Conservation (phyloP, 495 filamentous ascomycete genomes). For the Hypoxylon lienhwacheense region DNA sequence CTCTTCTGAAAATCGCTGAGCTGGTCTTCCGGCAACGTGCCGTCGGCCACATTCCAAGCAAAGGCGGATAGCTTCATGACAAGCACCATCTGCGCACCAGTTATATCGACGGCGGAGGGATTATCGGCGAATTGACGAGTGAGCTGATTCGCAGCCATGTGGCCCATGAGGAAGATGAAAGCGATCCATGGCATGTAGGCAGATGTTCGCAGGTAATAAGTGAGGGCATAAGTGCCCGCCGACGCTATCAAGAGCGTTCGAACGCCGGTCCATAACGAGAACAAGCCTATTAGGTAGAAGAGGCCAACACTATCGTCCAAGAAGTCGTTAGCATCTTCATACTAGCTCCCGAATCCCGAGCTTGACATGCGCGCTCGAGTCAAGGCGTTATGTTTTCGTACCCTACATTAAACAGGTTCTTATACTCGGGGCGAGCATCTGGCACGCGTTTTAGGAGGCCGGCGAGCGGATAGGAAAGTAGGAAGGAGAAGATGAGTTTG, state of each 20-base stretch:
- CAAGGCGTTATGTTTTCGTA: constrained; percentile 45
- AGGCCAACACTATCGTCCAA: constrained; percentile 43
- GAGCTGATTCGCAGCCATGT: constrained; percentile 90
- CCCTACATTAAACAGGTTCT: constrained; percentile 87
- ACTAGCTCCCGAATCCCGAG: too few relatives aligned
- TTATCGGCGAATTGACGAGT: constrained; percentile 70
- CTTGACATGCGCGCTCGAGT: background rate
- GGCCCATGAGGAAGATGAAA: constrained; percentile 92
- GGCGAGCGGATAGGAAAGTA: constrained; percentile 91
- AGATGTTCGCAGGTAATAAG: constrained; percentile 75
- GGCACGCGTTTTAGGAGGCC: constrained; percentile 88
- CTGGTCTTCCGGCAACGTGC: constrained; percentile 72
- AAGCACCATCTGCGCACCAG: constrained; percentile 95
- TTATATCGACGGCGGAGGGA: constrained; percentile 76
- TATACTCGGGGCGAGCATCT: constrained; percentile 78
- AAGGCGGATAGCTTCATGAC: constrained; percentile 98
- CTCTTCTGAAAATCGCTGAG: constrained; percentile 86
- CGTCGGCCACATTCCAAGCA: constrained; percentile 97
- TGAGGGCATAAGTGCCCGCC: constrained; percentile 77
- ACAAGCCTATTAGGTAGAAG: constrained; percentile 94
- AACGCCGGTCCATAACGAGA: constrained; percentile 87
- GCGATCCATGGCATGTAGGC: constrained; percentile 98
- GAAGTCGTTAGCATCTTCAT: constrained; percentile 12
- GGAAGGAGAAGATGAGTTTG: constrained; percentile 88
- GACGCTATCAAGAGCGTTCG: constrained; percentile 78